Percentiles rank a stretch among this genome's conserved stretches.
These are phyloP conservation scores for Lotus japonicus DNA, from an alignment of 306 rosid genomes.

Conservation along the genomic window DNA sequence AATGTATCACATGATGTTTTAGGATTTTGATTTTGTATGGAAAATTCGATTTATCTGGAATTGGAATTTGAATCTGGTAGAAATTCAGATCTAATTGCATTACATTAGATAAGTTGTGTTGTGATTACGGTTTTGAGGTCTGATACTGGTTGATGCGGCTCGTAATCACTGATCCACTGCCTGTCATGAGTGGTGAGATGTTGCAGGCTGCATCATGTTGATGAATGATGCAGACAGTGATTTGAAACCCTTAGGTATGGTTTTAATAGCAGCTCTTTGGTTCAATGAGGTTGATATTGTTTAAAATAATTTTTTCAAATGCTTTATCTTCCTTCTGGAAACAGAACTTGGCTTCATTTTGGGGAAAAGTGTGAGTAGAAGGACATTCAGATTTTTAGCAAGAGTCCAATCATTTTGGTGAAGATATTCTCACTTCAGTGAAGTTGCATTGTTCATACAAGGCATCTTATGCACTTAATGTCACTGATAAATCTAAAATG, in stretches of 20 bases:
- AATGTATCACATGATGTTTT: neutral
- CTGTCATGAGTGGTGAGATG: too few species aligned
- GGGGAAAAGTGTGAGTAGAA: neutral
- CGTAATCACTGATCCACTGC: too few species aligned
- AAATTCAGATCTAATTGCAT: neutral
- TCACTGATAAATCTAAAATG: neutral
- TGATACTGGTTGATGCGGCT: too few species aligned
- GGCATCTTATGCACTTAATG: neutral
- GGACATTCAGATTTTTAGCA: neutral
- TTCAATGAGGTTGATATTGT: neutral
- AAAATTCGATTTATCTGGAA: neutral
- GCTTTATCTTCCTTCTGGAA: neutral
- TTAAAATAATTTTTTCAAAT: neutral
- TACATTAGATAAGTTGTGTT: neutral
- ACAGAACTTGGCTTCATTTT: neutral
- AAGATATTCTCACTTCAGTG: neutral
- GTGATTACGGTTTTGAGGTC: neutral
- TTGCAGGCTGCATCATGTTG: too few species aligned
- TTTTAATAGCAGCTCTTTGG: neutral
- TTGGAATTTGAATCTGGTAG: neutral
- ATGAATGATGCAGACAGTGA: too few species aligned
- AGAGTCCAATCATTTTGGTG: neutral
- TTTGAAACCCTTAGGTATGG: neutral
- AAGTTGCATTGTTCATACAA: neutral
- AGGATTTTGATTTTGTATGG: neutral